Evolutionary conservation across 768 basidiomycete genomes (phyloP).

Genomic region (Lactarius hatsudake): DNA sequence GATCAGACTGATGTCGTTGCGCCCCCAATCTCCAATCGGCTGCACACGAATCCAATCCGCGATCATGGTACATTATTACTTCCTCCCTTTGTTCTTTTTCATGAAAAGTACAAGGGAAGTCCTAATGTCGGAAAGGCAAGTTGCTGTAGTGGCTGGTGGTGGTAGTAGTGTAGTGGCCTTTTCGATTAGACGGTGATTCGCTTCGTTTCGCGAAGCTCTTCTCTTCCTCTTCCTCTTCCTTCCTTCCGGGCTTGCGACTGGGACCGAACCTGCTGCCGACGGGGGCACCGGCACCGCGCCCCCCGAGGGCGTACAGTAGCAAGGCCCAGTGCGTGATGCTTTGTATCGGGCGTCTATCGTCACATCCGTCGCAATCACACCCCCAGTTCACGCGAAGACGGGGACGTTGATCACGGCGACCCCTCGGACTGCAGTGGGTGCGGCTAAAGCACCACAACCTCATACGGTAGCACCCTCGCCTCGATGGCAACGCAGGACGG

Average conservation of each 20-base stretch:
- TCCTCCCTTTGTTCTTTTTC: too few relatives aligned
- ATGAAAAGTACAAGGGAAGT: neutral
- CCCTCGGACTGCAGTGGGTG: neutral
- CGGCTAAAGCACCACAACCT: neutral
- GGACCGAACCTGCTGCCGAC: neutral
- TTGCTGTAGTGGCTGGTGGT: neutral
- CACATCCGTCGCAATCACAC: neutral
- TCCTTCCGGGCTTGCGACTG: neutral
- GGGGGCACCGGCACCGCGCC: neutral
- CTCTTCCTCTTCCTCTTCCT: neutral
- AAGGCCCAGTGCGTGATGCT: too few relatives aligned
- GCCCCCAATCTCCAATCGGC: neutral
- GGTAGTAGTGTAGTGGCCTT: neutral
- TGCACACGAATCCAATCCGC: neutral
- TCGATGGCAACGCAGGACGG: neutral
- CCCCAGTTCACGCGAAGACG: neutral
- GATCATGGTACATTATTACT: neutral
- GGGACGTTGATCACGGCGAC: neutral
- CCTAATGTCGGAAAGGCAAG: neutral
- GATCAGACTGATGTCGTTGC: neutral
- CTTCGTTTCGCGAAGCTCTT: neutral
- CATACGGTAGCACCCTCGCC: neutral
- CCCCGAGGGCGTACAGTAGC: neutral
- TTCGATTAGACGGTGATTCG: neutral
- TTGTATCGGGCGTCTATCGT: neutral